Evolutionary conservation across 768 basidiomycete genomes (phyloP).

Genomic region (Tricholoma bakamatsutake): DNA sequence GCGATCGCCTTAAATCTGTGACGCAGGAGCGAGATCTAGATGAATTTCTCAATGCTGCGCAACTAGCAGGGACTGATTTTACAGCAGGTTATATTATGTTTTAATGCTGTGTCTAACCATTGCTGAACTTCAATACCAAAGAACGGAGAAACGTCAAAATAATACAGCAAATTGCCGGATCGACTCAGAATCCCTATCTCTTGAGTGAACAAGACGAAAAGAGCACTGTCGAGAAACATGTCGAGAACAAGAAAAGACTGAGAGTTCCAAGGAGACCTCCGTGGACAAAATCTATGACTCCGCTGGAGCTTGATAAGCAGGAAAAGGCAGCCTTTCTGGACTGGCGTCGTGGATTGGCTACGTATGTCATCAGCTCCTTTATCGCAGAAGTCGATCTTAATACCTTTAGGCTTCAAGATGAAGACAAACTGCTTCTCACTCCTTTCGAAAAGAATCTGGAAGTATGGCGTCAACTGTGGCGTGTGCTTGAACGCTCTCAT

Average conservation of each 20-base stretch:
- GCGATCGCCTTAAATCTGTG: slow-evolving; percentile 75
- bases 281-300: slow-evolving; percentile 81
- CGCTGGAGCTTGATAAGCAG: slow-evolving; percentile 75
- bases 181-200: slow-evolving; percentile 78
- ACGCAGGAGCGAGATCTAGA: slow-evolving; percentile 96
- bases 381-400: slow-evolving; percentile 2
- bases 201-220: slow-evolving; percentile 79
- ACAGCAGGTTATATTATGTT: slow-evolving; percentile 66
- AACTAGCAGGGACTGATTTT: slow-evolving; percentile 92
- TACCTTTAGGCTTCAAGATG: slow-evolving; percentile 69
- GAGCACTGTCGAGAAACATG: slow-evolving; percentile 66
- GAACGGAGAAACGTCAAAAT: slow-evolving; percentile 80
- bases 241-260: slow-evolving; percentile 65
- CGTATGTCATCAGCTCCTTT: slow-evolving; percentile 46
- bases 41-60: slow-evolving; percentile 92
- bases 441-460: slow-evolving; percentile 97
- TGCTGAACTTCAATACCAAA: slow-evolving; percentile 21
- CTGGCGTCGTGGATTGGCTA: slow-evolving; percentile 89
- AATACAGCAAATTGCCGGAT: slow-evolving; percentile 49
- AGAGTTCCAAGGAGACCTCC: slow-evolving; percentile 85
- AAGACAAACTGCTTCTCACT: slow-evolving; percentile 82
- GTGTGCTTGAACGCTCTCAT: slow-evolving; percentile 92
- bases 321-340: slow-evolving; percentile 89
- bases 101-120: not conserved
- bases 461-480: slow-evolving; percentile 98